phyloP scores from a whole-genome alignment of 2,329 filamentous ascomycete genomes.

The Thielaviopsis musarum region DNA sequence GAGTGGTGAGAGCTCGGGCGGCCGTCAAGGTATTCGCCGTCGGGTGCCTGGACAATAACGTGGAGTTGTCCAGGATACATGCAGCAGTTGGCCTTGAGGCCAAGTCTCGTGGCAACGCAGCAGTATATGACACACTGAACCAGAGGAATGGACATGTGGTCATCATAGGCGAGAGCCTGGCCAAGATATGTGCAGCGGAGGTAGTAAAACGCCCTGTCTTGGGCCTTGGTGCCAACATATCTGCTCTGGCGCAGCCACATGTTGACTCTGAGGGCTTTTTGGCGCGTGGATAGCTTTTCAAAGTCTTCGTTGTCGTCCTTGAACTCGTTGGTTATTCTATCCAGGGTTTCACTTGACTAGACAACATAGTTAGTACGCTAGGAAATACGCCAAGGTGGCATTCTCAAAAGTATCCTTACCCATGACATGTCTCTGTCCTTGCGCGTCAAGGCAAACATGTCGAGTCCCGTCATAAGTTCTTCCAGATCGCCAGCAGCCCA shows the following conservation, averaged over 20 bases:
- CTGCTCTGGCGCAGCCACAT: slow-evolving; percentile 51
- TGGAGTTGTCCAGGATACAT: slow-evolving; percentile 77
- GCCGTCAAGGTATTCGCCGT: slow-evolving; percentile 44
- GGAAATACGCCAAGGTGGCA: not conserved
- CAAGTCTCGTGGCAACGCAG: slow-evolving; percentile 56
- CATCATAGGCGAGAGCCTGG: slow-evolving; percentile 53
- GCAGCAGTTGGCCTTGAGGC: slow-evolving; percentile 61
- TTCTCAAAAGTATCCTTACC: slow-evolving; percentile 26
- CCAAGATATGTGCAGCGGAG: slow-evolving; percentile 34
- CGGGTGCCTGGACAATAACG: slow-evolving; percentile 50
- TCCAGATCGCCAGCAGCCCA: slow-evolving; percentile 32
- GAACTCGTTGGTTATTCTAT: slow-evolving; percentile 44
- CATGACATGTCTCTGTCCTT: slow-evolving; percentile 57
- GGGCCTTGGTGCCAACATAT: slow-evolving; percentile 47
- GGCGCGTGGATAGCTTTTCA: slow-evolving; percentile 38
- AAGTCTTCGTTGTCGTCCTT: slow-evolving; percentile 34
- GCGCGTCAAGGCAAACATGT: slow-evolving; percentile 71
- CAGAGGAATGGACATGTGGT: slow-evolving; percentile 68
- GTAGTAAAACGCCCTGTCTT: slow-evolving; percentile 4
- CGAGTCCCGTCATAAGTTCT: slow-evolving; percentile 62
- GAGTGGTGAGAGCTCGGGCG: not conserved
- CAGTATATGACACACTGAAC: slow-evolving; percentile 81
- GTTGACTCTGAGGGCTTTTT: slow-evolving; percentile 51
- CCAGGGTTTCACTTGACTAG: slow-evolving; percentile 47
- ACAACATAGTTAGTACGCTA: not conserved